Percentiles rank a stretch among this genome's conserved stretches.
These are phyloP conservation scores for Pichia nakasei DNA, from an alignment of 805 yeast species.

Conservation along the genomic window DNA sequence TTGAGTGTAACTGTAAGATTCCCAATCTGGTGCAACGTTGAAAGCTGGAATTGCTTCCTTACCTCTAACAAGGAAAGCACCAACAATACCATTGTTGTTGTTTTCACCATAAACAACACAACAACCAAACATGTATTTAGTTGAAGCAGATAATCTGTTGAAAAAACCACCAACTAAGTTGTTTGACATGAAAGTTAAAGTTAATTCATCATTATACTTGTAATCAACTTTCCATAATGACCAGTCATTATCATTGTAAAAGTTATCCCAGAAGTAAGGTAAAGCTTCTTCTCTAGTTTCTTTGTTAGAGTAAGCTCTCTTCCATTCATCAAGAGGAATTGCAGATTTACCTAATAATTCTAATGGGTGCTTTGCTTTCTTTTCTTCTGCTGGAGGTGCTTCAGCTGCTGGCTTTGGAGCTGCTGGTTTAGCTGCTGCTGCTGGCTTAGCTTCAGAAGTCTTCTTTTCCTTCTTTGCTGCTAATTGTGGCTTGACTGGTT, in stretches of 20 bases:
- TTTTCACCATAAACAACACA: constrained; percentile 96
- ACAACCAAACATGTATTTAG: constrained; percentile 90
- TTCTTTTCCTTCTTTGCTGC: constrained; percentile 62
- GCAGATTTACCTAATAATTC: constrained; percentile 67
- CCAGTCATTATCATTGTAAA: constrained; percentile 88
- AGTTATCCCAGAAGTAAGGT: constrained; percentile 95
- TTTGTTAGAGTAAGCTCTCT: constrained; percentile 92
- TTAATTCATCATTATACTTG: constrained; percentile 97
- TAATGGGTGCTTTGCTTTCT: constrained; percentile 89
- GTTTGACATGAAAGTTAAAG: constrained; percentile 96
- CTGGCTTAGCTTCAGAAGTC: constrained; percentile 23
- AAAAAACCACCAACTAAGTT: constrained; percentile 97
- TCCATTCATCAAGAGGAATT: constrained; percentile 82
- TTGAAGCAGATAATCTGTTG: constrained; percentile 86
- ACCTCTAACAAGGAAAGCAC: constrained; percentile 93
- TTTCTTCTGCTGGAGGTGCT: constrained; percentile 41
- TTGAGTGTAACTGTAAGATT: constrained; percentile 77
- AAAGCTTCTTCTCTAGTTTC: constrained; percentile 90
- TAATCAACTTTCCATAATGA: constrained; percentile 91
- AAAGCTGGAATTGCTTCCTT: constrained; percentile 86
- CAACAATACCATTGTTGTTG: constrained; percentile 95
- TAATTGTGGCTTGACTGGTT: constrained; percentile 59
- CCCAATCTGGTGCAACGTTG: constrained; percentile 99
- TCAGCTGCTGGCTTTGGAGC: constrained; percentile 24
- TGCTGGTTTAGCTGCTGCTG: constrained; percentile 29